Conservation (phyloP, 2,329 filamentous ascomycete genomes). For the Penicillium sclerotiorum region DNA sequence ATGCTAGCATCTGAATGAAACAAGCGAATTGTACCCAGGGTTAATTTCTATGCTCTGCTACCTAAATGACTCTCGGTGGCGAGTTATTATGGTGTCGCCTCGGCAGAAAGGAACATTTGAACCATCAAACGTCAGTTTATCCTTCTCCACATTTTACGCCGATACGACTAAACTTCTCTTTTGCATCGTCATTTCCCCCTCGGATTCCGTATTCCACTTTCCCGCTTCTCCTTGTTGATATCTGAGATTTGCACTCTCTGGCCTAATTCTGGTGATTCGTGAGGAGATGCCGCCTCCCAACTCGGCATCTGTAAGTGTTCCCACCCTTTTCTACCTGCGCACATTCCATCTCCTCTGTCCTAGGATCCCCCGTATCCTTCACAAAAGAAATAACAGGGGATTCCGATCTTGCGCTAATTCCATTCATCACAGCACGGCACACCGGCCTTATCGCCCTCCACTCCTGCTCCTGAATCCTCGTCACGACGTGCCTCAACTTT, state of each 20-base stretch:
- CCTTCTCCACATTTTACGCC: not conserved
- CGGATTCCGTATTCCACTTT: not conserved
- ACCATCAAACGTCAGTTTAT: not conserved
- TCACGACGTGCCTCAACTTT: constrained; percentile 53
- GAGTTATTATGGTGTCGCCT: not conserved
- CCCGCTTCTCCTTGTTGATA: not conserved
- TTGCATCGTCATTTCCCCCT: not conserved
- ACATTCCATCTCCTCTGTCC: not conserved
- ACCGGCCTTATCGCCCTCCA: constrained; percentile 27
- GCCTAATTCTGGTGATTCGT: constrained; percentile 17
- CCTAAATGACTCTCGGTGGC: too few species aligned
- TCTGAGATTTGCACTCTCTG: not conserved
- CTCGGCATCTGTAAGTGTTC: constrained; percentile 46
- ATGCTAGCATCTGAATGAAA: too few species aligned
- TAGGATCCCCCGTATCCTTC: not conserved
- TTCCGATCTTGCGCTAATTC: not conserved
- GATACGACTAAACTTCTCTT: not conserved
- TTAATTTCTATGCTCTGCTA: too few species aligned
- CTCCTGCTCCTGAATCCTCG: constrained; percentile 40
- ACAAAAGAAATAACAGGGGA: not conserved
- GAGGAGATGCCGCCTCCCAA: constrained; percentile 46
- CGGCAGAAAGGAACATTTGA: not conserved
- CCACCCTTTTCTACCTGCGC: constrained; percentile 2
- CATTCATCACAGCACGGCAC: constrained; percentile 19
- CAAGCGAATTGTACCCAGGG: not conserved